Evolutionary conservation across 768 basidiomycete species (phyloP).

Genomic region (Podaxis carcinomalis): DNA sequence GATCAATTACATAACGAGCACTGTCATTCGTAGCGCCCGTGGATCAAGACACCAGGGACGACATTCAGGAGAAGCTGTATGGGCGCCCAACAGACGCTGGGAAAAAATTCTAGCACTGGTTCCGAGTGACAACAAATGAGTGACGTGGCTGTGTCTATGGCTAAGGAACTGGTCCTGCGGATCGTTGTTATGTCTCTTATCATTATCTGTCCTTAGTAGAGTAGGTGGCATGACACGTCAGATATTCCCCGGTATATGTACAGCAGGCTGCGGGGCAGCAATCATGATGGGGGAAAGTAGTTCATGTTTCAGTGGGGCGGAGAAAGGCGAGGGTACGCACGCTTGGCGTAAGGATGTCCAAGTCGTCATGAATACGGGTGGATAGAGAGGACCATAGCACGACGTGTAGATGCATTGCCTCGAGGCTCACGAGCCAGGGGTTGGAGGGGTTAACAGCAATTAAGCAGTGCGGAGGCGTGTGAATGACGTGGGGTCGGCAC

Average conservation of each 20-base stretch:
- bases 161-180: no score
- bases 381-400: neutral
- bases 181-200: no score
- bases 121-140: no score
- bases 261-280: no score
- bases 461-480: neutral
- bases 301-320: no score
- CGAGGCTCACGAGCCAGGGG: conserved; percentile 1
- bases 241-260: no score
- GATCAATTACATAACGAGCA: neutral
- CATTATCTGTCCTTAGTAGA: no score
- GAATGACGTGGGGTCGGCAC: neutral
- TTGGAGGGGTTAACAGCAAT: neutral
- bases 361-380: neutral
- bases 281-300: no score
- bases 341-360: no score
- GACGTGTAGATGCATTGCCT: conserved; percentile 3
- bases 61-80: neutral
- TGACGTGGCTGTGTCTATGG: no score
- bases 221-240: no score
- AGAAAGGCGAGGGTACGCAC: no score
- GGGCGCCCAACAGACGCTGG: neutral
- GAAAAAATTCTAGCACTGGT: neutral
- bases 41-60: neutral
- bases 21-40: neutral